A percentile compares a stretch with the other conserved stretches of the same genome.
Conservation (phyloP, 495 filamentous ascomycete species). For the Penicillium waksmanii region DNA sequence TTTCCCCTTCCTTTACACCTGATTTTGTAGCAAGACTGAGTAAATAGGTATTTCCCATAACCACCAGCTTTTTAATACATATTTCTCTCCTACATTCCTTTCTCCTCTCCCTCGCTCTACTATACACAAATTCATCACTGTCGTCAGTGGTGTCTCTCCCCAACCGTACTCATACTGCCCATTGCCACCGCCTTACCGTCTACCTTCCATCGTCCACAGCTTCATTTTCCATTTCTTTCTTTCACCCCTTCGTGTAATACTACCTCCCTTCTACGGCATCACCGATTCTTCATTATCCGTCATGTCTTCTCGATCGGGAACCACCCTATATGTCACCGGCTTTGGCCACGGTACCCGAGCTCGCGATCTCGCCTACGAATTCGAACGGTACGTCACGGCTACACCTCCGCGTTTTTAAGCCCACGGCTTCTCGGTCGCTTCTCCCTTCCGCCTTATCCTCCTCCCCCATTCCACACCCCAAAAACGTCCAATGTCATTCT, state of each 20-base stretch:
- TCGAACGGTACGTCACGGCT: conserved; percentile 94
- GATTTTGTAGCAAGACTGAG: too few relatives aligned
- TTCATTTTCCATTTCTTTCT: conserved; percentile 7
- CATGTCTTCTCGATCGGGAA: conserved; percentile 94
- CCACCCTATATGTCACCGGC: conserved; percentile 95
- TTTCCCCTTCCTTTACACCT: too few relatives aligned
- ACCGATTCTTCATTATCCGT: conserved; percentile 19
- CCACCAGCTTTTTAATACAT: too few relatives aligned
- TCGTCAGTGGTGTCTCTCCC: too few relatives aligned
- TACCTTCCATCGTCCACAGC: not conserved
- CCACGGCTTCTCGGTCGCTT: conserved; percentile 26
- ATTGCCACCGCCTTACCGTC: too few relatives aligned
- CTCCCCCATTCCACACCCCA: conserved; percentile 4
- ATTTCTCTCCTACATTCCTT: too few relatives aligned
- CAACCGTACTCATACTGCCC: too few relatives aligned
- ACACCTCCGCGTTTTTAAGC: conserved; percentile 42
- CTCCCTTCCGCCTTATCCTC: conserved; percentile 11
- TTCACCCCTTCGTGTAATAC: conserved; percentile 3
- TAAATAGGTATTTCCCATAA: too few relatives aligned
- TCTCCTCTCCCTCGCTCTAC: too few relatives aligned
- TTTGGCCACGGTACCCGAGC: conserved; percentile 99
- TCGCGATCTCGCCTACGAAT: conserved; percentile 99
- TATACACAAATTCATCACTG: too few relatives aligned
- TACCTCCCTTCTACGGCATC: conserved; percentile 3
- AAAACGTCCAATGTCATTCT: conserved; percentile 20